Evolutionary conservation across 441 rosid genomes (phyloP).

Genomic region (Omphalea diandra): DNA sequence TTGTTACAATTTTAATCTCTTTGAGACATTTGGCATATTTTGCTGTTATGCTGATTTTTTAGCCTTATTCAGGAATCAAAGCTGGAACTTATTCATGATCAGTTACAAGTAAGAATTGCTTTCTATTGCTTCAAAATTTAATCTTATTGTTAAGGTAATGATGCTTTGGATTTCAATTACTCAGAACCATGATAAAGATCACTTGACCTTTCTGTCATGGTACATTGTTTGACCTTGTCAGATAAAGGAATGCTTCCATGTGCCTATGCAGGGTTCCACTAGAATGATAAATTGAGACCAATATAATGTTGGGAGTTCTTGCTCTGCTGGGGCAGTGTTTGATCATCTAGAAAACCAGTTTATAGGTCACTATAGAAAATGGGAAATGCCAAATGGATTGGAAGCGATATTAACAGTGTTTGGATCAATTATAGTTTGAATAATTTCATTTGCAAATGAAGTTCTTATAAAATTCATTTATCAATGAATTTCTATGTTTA

Average conservation of each 20-base stretch:
- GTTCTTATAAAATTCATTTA: no score
- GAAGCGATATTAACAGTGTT: no score
- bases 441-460: no score
- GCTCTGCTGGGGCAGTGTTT: background rate
- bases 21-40: conserved; percentile 2
- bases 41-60: conserved; percentile 17
- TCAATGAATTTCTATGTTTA: no score
- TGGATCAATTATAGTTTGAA: no score
- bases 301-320: background rate
- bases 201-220: background rate
- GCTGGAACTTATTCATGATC: conserved; percentile 44
- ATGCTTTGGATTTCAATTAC: conserved; percentile 24
- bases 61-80: conserved; percentile 52
- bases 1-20: background rate
- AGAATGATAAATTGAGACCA: background rate
- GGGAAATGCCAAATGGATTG: no score
- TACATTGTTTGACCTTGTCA: background rate
- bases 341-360: background rate
- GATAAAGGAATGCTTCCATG: background rate
- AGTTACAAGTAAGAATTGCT: conserved; percentile 51
- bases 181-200: background rate
- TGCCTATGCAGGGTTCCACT: background rate
- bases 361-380: no score
- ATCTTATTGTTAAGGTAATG: conserved; percentile 34
- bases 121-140: background rate